Conservation (phyloP, 805 yeast species). For the Kluyveromyces aestuarii region DNA sequence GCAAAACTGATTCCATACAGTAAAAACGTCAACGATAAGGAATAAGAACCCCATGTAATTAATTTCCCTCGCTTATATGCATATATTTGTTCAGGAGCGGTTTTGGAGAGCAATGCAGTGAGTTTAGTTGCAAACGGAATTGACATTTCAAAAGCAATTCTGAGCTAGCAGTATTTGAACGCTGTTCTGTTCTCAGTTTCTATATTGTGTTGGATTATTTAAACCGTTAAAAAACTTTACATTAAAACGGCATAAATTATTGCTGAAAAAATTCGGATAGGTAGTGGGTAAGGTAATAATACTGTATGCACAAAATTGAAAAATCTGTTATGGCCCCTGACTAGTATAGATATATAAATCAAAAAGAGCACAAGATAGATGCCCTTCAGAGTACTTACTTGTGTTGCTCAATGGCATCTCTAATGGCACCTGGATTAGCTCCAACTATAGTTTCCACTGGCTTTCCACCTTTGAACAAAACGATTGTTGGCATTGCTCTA, state of each 20-base stretch:
- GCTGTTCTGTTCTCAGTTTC: neutral
- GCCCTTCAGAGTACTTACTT: neutral
- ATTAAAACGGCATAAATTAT: neutral
- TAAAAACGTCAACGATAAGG: conserved; percentile 19
- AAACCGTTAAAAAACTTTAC: neutral
- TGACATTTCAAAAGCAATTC: conserved; percentile 3
- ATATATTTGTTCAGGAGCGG: conserved; percentile 16
- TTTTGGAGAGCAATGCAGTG: conserved; percentile 13
- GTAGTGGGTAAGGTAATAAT: too few species aligned
- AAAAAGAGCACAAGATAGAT: neutral
- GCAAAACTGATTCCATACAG: conserved; percentile 22
- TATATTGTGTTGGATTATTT: too few species aligned
- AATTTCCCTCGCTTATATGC: conserved; percentile 10
- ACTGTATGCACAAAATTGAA: neutral
- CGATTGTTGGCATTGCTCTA: conserved; percentile 70
- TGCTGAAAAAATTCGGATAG: too few species aligned
- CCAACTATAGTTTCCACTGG: conserved; percentile 53
- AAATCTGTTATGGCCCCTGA: neutral
- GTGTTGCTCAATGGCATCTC: conserved; percentile 25
- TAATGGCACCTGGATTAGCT: conserved; percentile 37
- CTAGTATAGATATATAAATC: neutral
- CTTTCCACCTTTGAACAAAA: conserved; percentile 53
- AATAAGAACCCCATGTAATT: conserved; percentile 14
- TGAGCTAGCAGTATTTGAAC: neutral
- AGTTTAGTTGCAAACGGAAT: conserved; percentile 14